phyloP scores from a whole-genome alignment of 139 green algal genomes.

The Tetradesmus obliquus region DNA sequence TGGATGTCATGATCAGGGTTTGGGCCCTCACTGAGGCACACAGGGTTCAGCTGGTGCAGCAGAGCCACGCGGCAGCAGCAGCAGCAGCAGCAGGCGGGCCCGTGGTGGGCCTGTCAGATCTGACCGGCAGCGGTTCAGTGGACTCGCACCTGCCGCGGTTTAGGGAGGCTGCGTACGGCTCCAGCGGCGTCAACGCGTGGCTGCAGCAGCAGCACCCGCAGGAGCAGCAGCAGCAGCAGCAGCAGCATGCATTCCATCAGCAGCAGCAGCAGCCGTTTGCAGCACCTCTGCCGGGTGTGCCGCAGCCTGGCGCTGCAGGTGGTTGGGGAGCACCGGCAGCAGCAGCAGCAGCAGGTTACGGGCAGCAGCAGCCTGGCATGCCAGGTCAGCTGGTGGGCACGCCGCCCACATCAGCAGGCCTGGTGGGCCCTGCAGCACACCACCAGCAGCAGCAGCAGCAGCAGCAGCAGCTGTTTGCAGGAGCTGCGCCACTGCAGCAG shows the following conservation, averaged over 20 bases:
- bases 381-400: not conserved
- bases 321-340: not conserved
- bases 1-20: not conserved
- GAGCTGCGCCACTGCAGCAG: not conserved
- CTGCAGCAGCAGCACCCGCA: constrained; percentile 41
- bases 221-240: constrained; percentile 23
- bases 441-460: constrained; percentile 41
- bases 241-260: not conserved
- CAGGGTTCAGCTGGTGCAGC: not conserved
- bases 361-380: constrained; percentile 16
- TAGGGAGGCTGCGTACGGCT: not conserved
- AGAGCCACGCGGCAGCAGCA: not conserved
- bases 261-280: constrained; percentile 21
- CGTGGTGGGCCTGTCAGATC: not conserved
- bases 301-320: not conserved
- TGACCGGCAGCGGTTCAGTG: not conserved
- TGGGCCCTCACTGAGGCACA: constrained; percentile 6
- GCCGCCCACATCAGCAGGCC: not conserved
- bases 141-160: constrained; percentile 10
- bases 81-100: not conserved
- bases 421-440: not conserved
- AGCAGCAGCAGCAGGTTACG: not conserved
- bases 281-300: not conserved
- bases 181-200: constrained; percentile 19
- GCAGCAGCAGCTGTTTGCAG: constrained; percentile 40